phyloP scores from a whole-genome alignment of 176 grass and related monocot species.

The Saccharum spontaneum region DNA sequence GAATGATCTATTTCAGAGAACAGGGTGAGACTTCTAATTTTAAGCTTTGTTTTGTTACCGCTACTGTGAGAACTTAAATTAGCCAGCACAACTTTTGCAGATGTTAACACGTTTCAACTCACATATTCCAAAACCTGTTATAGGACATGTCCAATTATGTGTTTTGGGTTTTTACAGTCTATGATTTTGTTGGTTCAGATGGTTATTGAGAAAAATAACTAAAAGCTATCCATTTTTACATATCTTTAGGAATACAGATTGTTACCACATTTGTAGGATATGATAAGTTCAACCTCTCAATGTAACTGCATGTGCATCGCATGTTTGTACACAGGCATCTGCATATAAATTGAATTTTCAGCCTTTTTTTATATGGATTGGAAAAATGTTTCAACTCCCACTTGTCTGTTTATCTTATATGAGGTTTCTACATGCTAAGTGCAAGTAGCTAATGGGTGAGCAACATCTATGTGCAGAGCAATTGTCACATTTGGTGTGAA shows the following conservation, averaged over 20 bases:
- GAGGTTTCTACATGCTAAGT: background rate
- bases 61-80: background rate
- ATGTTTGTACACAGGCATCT: background rate
- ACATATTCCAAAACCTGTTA: background rate
- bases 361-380: background rate
- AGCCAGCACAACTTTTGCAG: background rate
- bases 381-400: background rate
- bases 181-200: background rate
- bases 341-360: background rate
- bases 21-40: constrained; percentile 57
- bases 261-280: background rate
- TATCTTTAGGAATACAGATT: constrained; percentile 8
- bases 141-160: background rate
- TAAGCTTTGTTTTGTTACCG: background rate
- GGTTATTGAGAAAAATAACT: background rate
- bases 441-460: constrained; percentile 29
- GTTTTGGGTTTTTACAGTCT: background rate
- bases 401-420: constrained; percentile 1
- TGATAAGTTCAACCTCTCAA: background rate
- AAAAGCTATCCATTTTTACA: background rate
- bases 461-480: constrained; percentile 63
- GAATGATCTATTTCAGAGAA: constrained; percentile 71
- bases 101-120: background rate
- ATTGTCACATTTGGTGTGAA: constrained; percentile 90
- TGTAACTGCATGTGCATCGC: background rate